Evolutionary conservation across 2,329 filamentous ascomycete species (phyloP).

Genomic region (Periconia sp.): DNA sequence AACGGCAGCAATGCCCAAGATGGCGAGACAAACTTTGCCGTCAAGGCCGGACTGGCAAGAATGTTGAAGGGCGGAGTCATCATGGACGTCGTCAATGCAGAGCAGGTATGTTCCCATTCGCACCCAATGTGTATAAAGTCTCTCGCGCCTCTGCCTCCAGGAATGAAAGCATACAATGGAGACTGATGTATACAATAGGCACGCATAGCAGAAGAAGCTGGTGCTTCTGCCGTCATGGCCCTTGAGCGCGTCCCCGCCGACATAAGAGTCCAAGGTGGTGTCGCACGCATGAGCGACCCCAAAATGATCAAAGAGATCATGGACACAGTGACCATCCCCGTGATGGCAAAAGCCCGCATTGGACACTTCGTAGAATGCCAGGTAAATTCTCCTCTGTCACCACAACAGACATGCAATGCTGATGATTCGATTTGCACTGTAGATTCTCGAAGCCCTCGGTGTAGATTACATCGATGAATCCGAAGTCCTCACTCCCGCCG

Average conservation of each 20-base stretch:
- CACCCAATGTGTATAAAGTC: not conserved
- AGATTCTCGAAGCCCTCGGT: constrained; percentile 93
- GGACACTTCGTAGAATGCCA: constrained; percentile 98
- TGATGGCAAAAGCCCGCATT: constrained; percentile 99
- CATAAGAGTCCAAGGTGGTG: constrained; percentile 89
- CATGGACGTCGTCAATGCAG: constrained; percentile 96
- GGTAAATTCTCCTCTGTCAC: constrained; percentile 49
- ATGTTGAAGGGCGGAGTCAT: constrained; percentile 99
- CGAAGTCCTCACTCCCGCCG: constrained; percentile 95
- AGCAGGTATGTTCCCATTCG: constrained; percentile 62
- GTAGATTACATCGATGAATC: constrained; percentile 99
- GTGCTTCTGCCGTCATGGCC: constrained; percentile 96
- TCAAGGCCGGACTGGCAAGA: constrained; percentile 94
- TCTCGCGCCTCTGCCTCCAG: not conserved
- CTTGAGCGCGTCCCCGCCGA: constrained; percentile 97
- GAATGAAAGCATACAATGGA: constrained; percentile 4
- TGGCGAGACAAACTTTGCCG: constrained; percentile 69
- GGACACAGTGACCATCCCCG: constrained; percentile 91
- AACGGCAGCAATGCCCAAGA: constrained; percentile 51
- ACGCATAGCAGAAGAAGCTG: constrained; percentile 95
- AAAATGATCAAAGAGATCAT: constrained; percentile 95
- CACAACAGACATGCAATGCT: too few species aligned
- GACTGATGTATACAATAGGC: constrained; percentile 60
- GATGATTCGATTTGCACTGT: too few species aligned
- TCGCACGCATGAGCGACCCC: constrained; percentile 96